phyloP scores from a whole-genome alignment of 805 yeast species.

The Hanseniaspora pseudoguilliermondii region DNA sequence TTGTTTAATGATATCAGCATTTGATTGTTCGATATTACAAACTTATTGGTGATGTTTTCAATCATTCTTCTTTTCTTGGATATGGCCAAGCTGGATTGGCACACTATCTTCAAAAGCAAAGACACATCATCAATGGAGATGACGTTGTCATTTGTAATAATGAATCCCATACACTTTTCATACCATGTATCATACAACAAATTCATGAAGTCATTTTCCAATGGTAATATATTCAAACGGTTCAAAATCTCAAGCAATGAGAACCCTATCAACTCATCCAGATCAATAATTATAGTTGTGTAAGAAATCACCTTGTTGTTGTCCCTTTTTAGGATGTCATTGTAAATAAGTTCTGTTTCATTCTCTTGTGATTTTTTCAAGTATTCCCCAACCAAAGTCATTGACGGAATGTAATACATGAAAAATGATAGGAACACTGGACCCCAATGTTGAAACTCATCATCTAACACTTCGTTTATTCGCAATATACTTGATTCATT shows the following conservation, averaged over 20 bases:
- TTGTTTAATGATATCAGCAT: background rate
- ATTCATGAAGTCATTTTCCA: conserved; percentile 1
- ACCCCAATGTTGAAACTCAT: background rate
- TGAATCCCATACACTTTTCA: background rate
- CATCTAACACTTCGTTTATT: background rate
- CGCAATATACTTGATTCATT: conserved; percentile 1
- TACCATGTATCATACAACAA: conserved; percentile 4
- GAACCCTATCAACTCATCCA: conserved; percentile 4
- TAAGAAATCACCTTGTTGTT: background rate
- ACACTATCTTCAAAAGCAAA: background rate
- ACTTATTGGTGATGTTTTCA: background rate
- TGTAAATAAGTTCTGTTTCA: background rate
- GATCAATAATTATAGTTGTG: conserved; percentile 1
- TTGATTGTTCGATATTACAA: background rate
- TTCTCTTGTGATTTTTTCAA: conserved; percentile 23
- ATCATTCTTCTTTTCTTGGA: background rate
- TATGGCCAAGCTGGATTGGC: background rate
- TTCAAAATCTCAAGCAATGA: conserved; percentile 3
- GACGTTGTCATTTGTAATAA: background rate
- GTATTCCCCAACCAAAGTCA: conserved; percentile 32
- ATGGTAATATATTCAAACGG: background rate
- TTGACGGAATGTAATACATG: conserved; percentile 47
- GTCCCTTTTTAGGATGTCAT: background rate
- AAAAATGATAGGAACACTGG: conserved; percentile 24
- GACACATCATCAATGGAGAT: background rate